Evolutionary conservation across 306 rosid species (phyloP), one percentile per base, ranked within the genome.

Genomic region (Castanea sativa): DNA sequence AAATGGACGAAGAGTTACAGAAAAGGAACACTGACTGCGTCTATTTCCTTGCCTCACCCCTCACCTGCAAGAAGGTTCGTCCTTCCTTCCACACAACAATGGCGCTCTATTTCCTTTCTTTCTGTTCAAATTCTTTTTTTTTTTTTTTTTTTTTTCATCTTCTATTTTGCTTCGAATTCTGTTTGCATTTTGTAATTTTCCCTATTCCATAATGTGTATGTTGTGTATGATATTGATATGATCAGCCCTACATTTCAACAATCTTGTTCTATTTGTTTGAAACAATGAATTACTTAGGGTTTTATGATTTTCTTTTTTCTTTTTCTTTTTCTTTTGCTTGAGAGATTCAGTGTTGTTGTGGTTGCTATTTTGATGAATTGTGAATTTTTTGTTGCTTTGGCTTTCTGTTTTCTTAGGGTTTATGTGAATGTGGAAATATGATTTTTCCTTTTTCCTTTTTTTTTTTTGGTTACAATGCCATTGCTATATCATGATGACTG

Each of bases 11-110:
- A 81, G 95, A 87, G 19, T 83, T 78, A 72, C 72, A 80, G 20
- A 91, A 89, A 76, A 92, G 86, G 53, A 79, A 83, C 88, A 91
- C 95, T 72, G 97, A 94, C 84, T 94, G 98, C 80, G 94, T 92
- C 70, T 90, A 89, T 85, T 92, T 94, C 88, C 75, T 90, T 78
- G 97, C 97, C 57, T 91, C 98, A 27, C 98, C 98, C 43, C 91
- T 92, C 83, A 91, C 98, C 69, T 94, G 98, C 92, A 89, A 89
- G 87, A 94, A 94, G 97, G 97, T 92, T 55, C 60, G 73, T 75
- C 32, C 16, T 41, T 75, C 32, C 16, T 41, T 41, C 45, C 45
- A 8, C 45, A 49, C 14, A 10, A 45, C 52, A 67, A 67, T 67
- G 72, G 8, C 51, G 52, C 53, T 23, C 72, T 35, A 12, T 67